Base-by-base conservation (phyloP, 768 basidiomycete genomes). In the Clitopilus hobsonii region DNA sequence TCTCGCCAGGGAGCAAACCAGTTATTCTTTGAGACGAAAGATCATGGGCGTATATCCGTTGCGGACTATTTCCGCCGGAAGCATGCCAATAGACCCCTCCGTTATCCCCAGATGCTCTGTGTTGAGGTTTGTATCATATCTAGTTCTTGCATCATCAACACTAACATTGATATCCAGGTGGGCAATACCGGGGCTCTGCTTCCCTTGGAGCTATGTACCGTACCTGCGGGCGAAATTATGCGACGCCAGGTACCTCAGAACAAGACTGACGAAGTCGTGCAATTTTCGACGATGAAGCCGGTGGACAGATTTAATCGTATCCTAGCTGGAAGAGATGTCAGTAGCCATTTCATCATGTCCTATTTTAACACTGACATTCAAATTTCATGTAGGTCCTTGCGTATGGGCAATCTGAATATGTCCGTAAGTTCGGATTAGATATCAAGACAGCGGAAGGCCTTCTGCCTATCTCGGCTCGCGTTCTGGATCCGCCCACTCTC, bases 361-460 rank as follows among this genome's bases (percentile, higher is more conserved):
- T n/a, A n/a, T n/a, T n/a, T n/a, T n/a, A n/a, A n/a, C n/a, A n/a
- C n/a, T n/a, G n/a, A n/a, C n/a, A n/a, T n/a, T n/a, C n/a, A n/a
- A n/a, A n/a, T n/a, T 41, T 11, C 53, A 1, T 24, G 0, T 51
- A 85, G 81, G 73, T 81, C 13, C 73, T 88, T 32, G 72, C 78
- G 45, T 88, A 87, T 57, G 85, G 85, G 0, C 84, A 86, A 61
- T 89, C 86, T 0, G 79, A 88, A 53, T 91, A 89, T 54, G 78
- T 90, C 47, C 75, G 78, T 16, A 73, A 81, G 56, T 92, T 92
- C 57, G 88, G 88, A 7, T 78, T 92, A 78, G 50, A 67, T 0
- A 81, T 92, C 13, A 69, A 79, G 28, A 66, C 71, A 5, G 62
- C 74, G 8, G 64, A 66, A 0, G 77, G 77, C 0, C 81, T 85